Conservation (phyloP, 2,329 filamentous ascomycete genomes). For the Phyllosticta citrichinensis region DNA sequence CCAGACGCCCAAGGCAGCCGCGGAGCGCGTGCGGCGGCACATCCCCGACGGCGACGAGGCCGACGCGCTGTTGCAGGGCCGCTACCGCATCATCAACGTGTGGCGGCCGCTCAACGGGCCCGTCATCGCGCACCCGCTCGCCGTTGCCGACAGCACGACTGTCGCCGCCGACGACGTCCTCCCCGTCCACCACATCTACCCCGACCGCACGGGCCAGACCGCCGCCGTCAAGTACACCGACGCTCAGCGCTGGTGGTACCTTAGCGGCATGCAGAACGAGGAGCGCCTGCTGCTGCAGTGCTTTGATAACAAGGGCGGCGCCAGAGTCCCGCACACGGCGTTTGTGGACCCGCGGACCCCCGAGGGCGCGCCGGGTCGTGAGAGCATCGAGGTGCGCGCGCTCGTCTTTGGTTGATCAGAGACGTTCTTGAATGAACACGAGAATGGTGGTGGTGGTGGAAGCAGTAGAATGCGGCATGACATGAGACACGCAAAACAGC, state of each 20-base stretch:
- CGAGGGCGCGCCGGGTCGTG: conserved; percentile 57
- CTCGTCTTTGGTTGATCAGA: conserved; percentile 59
- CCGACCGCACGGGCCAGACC: conserved; percentile 61
- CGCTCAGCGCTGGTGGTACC: conserved; percentile 66
- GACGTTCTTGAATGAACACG: too few relatives aligned
- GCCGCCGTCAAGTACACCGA: conserved; percentile 55
- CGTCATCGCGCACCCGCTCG: conserved; percentile 47
- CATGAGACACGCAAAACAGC: too few relatives aligned
- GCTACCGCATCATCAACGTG: conserved; percentile 79
- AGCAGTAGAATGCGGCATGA: too few relatives aligned
- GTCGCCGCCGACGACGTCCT: conserved; percentile 56
- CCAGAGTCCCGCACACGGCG: conserved; percentile 39
- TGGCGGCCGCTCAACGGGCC: conserved; percentile 59
- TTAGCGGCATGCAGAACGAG: conserved; percentile 63
- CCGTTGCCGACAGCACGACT: conserved; percentile 45
- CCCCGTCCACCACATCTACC: conserved; percentile 64
- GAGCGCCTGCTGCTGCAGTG: conserved; percentile 72
- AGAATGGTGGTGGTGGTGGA: too few relatives aligned
- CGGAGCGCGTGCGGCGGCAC: conserved; percentile 57
- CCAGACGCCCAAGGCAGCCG: conserved; percentile 60
- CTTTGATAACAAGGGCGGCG: conserved; percentile 54
- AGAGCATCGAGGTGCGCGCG: conserved; percentile 84
- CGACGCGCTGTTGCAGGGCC: conserved; percentile 51
- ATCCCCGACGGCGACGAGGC: conserved; percentile 51
- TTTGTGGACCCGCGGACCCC: conserved; percentile 68